These are phyloP conservation scores for Aspergillus homomorphus DNA, from an alignment of 495 filamentous ascomycete species.

Conservation along the genomic window DNA sequence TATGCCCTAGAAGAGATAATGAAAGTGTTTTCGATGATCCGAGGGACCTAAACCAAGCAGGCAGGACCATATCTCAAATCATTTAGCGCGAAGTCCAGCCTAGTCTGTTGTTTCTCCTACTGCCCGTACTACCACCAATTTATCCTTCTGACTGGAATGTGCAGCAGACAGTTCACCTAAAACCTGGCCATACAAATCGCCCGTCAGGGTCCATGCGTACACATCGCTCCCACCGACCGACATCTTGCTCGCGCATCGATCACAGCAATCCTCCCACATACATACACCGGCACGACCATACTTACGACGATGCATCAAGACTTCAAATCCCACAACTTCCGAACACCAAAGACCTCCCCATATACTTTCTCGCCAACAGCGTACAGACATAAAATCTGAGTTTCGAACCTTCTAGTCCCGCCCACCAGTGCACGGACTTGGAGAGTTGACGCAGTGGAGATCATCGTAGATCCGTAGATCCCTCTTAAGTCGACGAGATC, in stretches of 20 bases:
- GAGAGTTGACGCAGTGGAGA: conserved; percentile 16
- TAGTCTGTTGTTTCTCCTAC: background rate
- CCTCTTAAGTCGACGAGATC: background rate
- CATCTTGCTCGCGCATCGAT: background rate
- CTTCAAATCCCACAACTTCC: background rate
- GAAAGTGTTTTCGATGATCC: background rate
- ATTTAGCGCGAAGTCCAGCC: background rate
- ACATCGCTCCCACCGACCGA: background rate
- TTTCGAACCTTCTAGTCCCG: background rate
- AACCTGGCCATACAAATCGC: background rate
- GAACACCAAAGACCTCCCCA: background rate
- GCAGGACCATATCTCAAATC: conserved; percentile 3
- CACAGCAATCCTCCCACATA: background rate
- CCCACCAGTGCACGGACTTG: background rate
- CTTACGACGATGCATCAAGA: background rate
- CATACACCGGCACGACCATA: background rate
- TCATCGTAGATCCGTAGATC: conserved; percentile 16
- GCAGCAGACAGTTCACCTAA: conserved; percentile 6
- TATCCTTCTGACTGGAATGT: conserved; percentile 14
- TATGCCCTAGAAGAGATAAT: background rate
- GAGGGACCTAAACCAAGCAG: conserved; percentile 5
- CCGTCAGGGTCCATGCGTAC: background rate
- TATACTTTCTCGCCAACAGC: background rate
- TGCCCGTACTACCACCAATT: background rate
- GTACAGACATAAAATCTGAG: background rate